Base-by-base conservation (phyloP, 768 basidiomycete species). In the Boletus pseudo-olivaceus region DNA sequence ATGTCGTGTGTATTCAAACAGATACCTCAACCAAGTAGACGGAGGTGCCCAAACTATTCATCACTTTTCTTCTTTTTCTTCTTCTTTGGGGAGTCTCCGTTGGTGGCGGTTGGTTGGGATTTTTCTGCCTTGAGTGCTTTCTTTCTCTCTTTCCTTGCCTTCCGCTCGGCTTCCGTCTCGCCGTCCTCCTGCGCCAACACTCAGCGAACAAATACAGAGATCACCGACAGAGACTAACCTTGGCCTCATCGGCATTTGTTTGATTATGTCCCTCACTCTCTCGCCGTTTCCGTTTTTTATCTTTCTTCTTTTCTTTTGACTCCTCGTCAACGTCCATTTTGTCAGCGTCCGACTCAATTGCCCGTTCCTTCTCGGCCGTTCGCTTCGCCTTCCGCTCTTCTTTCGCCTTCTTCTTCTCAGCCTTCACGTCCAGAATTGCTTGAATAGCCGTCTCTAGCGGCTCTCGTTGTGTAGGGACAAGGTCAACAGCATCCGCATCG, bases 401-500 rank as follows among this genome's bases (percentile, higher is more conserved):
- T 74, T 90, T 92, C 37, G 81, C 82, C 65, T 76, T 83, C 71
- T 78, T 81, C 78, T 91, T 93, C 75, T 96, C 94, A 57, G 88
- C 88, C 74, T 92, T 92, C 62, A 90, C 88, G 54, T 94, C 90
- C 61, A 83, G 65, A 38, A 83, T 90, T 32, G 78, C 85, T 72
- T 86, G 79, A 23, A 92, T 75, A 3, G 93, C 93, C 23, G 77
- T 71, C 62, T 89, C 83, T 70, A 87, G 74, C n/a, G 92, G 85
- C 47, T 87, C 84, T 47, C 86, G 82, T 71, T 95, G 94, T 32
- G 96, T 90, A 37, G 94, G 81, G 44, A 98, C 81, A 56, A 98
- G 76, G 64, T 85, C 83, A 47, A 91, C 82, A 27, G 82, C 82
- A 70, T 98, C 96, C 34, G 90, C 89, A 30, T 85, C 82, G 20